Base-by-base conservation (phyloP, 441 rosid species). In the Aquilaria agallochum region DNA sequence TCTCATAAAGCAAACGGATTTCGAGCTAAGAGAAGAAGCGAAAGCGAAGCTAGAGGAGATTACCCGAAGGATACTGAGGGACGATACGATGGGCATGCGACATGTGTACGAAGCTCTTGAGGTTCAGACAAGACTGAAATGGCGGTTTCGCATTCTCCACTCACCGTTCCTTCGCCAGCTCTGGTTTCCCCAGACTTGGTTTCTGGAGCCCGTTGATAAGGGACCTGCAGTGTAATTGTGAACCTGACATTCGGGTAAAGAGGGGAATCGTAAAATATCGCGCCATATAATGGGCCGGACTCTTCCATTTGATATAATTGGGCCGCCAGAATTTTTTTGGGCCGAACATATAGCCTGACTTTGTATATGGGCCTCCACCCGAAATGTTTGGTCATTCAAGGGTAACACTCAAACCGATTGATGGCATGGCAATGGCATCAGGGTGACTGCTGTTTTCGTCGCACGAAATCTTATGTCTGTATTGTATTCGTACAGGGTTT, bases 31-130 rank as follows among this genome's bases (percentile, higher is more conserved):
- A 50, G 8, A 6, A 63, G 15, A 45, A 55, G 11, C 45, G 5
- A 0, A 32, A 3, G 33, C 32, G 1, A 15, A 36, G 27, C 5
- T 10, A 54, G 49, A 54, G n/a, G 40, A 11, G 32, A 15, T 51
- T 67, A 81, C 89, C 92, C 40, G 82, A 65, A 14, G 76, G 27
- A 59, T 50, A 76, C 13, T 70, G 69, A 31, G 80, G 56, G 32
- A 62, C 33, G 58, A 75, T 70, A 76, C 70, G 73, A 50, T 71
- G 65, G 27, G 82, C 60, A 62, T 69, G 77, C 59, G 80, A 69
- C 89, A 81, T 86, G 65, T 67, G 68, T 50, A 34, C 48, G 63
- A 46, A 32, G 55, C 46, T 48, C 44, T 62, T 52, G 47, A 50
- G 65, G 54, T 50, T 32, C 57, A 55, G 55, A 32, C 32, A 42